Conservation (phyloP, 2,329 filamentous ascomycete species). For the Corynespora cassiicola region DNA sequence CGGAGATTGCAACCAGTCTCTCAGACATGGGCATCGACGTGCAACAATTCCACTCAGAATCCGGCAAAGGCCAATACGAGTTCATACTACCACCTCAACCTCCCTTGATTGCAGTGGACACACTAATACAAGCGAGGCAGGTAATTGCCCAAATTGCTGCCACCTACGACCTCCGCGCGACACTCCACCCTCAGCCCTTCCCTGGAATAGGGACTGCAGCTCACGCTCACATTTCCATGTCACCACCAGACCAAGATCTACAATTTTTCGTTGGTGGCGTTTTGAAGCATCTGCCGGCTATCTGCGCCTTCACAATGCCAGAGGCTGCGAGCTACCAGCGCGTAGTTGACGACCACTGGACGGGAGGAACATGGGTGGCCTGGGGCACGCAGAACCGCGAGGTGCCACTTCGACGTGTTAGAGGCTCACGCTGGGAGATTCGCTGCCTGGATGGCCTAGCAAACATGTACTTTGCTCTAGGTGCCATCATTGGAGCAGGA, state of each 20-base stretch:
- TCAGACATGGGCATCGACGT: constrained; percentile 68
- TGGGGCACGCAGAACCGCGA: constrained; percentile 87
- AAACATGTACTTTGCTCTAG: constrained; percentile 76
- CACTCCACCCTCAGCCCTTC: constrained; percentile 76
- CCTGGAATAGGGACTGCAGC: constrained; percentile 67
- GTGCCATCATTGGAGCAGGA: constrained; percentile 67
- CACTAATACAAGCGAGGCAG: constrained; percentile 73
- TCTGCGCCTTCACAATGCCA: constrained; percentile 74
- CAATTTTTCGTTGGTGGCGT: constrained; percentile 74
- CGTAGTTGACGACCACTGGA: constrained; percentile 73
- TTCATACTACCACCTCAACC: constrained; percentile 70
- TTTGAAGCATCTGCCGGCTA: constrained; percentile 67
- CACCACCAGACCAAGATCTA: constrained; percentile 60
- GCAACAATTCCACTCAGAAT: constrained; percentile 78
- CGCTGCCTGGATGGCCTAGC: constrained; percentile 80
- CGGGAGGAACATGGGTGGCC: constrained; percentile 77
- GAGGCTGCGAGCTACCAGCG: constrained; percentile 73
- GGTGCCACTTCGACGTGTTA: constrained; percentile 72
- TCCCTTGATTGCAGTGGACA: constrained; percentile 73
- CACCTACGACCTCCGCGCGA: constrained; percentile 68
- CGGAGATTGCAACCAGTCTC: constrained; percentile 69
- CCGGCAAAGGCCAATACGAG: constrained; percentile 77
- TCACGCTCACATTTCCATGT: constrained; percentile 74
- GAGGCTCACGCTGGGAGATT: constrained; percentile 75
- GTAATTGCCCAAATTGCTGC: constrained; percentile 71